These are phyloP conservation scores for Brettanomyces nanus DNA, from an alignment of 805 yeast genomes.

Conservation along the genomic window DNA sequence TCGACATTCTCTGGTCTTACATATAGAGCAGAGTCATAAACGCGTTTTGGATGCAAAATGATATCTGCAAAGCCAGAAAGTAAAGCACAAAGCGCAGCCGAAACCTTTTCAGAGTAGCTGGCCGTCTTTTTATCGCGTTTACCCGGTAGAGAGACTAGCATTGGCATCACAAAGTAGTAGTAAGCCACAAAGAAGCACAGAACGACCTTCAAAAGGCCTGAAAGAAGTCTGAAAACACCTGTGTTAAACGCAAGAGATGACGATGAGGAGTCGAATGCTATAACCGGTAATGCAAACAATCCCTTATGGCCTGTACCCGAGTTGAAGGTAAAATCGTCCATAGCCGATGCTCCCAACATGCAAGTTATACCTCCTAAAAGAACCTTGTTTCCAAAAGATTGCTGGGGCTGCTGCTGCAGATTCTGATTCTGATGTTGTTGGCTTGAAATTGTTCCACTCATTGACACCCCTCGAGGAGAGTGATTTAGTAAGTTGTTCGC, in stretches of 20 bases:
- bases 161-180: conserved; percentile 13
- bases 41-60: conserved; percentile 10
- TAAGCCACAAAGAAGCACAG: conserved; percentile 16
- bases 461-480: conserved; percentile 11
- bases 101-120: background rate
- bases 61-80: background rate
- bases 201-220: conserved; percentile 21
- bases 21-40: conserved; percentile 8
- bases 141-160: background rate
- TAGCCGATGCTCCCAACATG: conserved; percentile 52
- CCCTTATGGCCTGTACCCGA: conserved; percentile 17
- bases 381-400: conserved; percentile 35
- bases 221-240: conserved; percentile 16
- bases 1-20: conserved; percentile 11
- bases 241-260: conserved; percentile 13
- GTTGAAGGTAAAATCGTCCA: conserved; percentile 35
- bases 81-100: background rate
- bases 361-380: conserved; percentile 59
- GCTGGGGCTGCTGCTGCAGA: conserved; percentile 9
- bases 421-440: too few relatives aligned
- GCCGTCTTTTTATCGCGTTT: background rate
- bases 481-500: too few relatives aligned
- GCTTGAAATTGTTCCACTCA: conserved; percentile 3
- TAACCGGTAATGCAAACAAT: conserved; percentile 24
- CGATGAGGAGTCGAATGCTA: conserved; percentile 16